Evolutionary conservation across 1,139 yeast species (phyloP).

Genomic region (Zhuliangozyma blackwelliae): DNA sequence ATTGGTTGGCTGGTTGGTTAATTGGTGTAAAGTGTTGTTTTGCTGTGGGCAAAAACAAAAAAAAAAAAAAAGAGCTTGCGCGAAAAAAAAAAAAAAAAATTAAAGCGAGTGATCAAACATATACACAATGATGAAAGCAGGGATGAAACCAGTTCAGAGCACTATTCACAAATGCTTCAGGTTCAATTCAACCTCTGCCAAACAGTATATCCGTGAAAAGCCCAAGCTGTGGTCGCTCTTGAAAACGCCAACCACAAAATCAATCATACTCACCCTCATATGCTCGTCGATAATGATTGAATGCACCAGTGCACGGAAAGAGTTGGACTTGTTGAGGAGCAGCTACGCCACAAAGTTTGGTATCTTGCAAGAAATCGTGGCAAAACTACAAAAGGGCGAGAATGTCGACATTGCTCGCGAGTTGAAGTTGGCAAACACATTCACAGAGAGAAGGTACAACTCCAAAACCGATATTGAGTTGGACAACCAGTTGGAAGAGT

Average conservation of each 20-base stretch:
- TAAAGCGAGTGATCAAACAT: too few relatives aligned
- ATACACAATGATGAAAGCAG: neutral
- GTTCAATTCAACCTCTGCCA: slow-evolving; percentile 10
- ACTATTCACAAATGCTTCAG: neutral
- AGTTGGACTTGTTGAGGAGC: slow-evolving; percentile 25
- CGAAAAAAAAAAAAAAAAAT: too few relatives aligned
- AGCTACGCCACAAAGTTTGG: slow-evolving; percentile 29
- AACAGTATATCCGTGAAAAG: slow-evolving; percentile 10
- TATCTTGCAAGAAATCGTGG: slow-evolving; percentile 28
- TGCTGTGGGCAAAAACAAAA: too few relatives aligned
- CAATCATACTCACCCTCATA: slow-evolving; percentile 33
- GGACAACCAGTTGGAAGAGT: slow-evolving; percentile 36
- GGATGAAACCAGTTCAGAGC: neutral
- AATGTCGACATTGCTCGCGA: slow-evolving; percentile 36
- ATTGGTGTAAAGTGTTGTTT: too few relatives aligned
- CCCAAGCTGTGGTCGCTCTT: slow-evolving; percentile 19
- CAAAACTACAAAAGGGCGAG: slow-evolving; percentile 27
- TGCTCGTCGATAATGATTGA: slow-evolving; percentile 42
- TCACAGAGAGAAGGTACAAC: slow-evolving; percentile 29
- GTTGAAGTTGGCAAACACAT: slow-evolving; percentile 33
- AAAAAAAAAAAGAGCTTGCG: too few relatives aligned
- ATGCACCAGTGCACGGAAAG: slow-evolving; percentile 31
- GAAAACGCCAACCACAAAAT: slow-evolving; percentile 34
- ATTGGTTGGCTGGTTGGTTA: neutral
- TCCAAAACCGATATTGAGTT: slow-evolving; percentile 34